Conservation (phyloP, 148 eudicot species). For the Camellia sinensis region DNA sequence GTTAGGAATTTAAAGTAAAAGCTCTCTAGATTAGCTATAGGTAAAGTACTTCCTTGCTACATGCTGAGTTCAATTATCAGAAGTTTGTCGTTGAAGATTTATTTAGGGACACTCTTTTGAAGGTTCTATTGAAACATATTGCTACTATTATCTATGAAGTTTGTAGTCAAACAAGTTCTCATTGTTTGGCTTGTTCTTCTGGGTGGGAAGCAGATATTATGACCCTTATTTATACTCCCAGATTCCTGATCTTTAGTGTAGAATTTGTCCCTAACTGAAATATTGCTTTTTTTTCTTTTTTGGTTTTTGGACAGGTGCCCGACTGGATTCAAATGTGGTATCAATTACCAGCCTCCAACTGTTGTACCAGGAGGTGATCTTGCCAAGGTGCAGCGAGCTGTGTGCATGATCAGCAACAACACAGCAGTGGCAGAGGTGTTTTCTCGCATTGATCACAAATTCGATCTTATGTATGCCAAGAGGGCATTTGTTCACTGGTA, state of each 20-base stretch:
- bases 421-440: constrained; percentile 68
- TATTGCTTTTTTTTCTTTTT: background rate
- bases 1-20: background rate
- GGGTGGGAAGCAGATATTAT: background rate
- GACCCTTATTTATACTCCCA: background rate
- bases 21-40: background rate
- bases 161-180: background rate
- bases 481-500: constrained; percentile 73
- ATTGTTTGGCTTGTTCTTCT: background rate
- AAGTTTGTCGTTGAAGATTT: background rate
- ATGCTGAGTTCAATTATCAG: background rate
- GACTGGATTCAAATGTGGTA: constrained; percentile 66
- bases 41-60: too few relatives aligned
- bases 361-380: constrained; percentile 69
- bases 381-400: constrained; percentile 66
- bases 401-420: constrained; percentile 73
- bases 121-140: background rate
- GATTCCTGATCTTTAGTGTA: background rate
- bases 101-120: background rate
- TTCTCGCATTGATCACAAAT: constrained; percentile 59
- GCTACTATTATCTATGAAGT: background rate
- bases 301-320: constrained; percentile 44
- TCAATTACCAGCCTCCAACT: constrained; percentile 64
- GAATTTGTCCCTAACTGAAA: background rate
- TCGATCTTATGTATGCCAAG: constrained; percentile 64